Conservation (phyloP, 208 protist species). For the Kentomonas sorsogonicus region DNA sequence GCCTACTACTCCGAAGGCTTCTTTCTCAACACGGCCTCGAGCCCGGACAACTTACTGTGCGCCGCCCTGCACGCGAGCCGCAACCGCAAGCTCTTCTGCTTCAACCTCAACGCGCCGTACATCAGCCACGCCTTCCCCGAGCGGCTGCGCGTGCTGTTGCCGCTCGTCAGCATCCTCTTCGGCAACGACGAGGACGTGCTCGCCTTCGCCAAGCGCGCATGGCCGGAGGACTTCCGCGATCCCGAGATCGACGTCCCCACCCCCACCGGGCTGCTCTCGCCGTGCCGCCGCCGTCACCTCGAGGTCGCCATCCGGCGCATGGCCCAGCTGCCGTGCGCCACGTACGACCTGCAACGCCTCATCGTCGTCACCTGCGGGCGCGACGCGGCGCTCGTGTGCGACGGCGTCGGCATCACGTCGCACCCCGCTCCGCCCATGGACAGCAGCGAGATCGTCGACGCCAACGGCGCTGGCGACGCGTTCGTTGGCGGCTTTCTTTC, state of each 20-base stretch:
- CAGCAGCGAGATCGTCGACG: slow-evolving; percentile 91
- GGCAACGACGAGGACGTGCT: slow-evolving; percentile 93
- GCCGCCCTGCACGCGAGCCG: slow-evolving; percentile 78
- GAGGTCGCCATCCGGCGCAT: slow-evolving; percentile 73
- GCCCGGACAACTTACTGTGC: slow-evolving; percentile 63
- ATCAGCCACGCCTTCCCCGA: slow-evolving; percentile 87
- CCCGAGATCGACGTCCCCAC: not conserved
- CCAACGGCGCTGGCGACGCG: slow-evolving; percentile 96
- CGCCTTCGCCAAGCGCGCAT: slow-evolving; percentile 53
- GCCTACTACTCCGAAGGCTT: slow-evolving; percentile 92
- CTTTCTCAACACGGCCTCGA: slow-evolving; percentile 93
- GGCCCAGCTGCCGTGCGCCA: slow-evolving; percentile 58
- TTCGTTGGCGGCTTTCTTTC: slow-evolving; percentile 97
- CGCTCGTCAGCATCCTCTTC: slow-evolving; percentile 94
- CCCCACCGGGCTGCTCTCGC: not conserved
- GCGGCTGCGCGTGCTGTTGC: slow-evolving; percentile 65
- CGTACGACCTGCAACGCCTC: slow-evolving; percentile 36
- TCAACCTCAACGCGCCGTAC: slow-evolving; percentile 96
- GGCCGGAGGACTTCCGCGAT: slow-evolving; percentile 41
- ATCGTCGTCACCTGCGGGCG: slow-evolving; percentile 93
- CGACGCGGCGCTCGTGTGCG: slow-evolving; percentile 79
- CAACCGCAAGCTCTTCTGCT: slow-evolving; percentile 87
- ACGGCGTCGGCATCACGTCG: slow-evolving; percentile 28
- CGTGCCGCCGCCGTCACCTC: too few relatives aligned
- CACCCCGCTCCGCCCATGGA: slow-evolving; percentile 45